Evolutionary conservation across 176 grass and related monocot genomes (phyloP), one percentile per base, ranked within the genome.

Genomic region (Leersia perrieri): DNA sequence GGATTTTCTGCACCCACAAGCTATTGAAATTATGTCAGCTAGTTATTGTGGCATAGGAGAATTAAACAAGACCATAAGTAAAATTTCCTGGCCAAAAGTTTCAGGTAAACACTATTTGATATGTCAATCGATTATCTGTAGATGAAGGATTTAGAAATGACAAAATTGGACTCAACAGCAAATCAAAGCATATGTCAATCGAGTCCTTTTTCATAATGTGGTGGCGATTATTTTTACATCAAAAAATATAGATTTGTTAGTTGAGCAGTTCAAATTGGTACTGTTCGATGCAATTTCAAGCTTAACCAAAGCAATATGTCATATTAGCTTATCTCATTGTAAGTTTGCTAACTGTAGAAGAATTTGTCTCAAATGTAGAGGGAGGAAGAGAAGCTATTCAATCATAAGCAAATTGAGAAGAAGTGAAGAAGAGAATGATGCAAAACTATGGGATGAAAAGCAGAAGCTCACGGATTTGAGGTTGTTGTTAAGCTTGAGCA

Each of bases 1-100:
- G 91, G 94, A 73, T 91, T 97, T 91, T 97, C 94, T 87, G 88
- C 88, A 60, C 88, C 88, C 70, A 97, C 33, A 88, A 97, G 74
- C 94, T 93, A 81, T 84, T 26, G 35, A 88, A 82, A 55, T 55
- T 40, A 32, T 77, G 85, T 96, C 74, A 92, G 88, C 60, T 82
- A 78, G 35, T 68, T 67, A 62, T 16, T 28, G 55, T 70, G 65
- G 14, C 8, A 28, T 2, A 9, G 26, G 27, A 5, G n/a, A 31
- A 58, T 51, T 7, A 58, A 31, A 64, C 27, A 65, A 66, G 60
- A 77, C 45, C 11, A 13, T 34, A 23, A n/a, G 33, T 44, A 45
- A 16, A 0, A 3, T 27, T 83, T 60, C 7, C 18, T 12, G 20
- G 67, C 5, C 8, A 42, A 45, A 62, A 70, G 15, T 11, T 14